A percentile compares a stretch with the other conserved stretches of the same genome.
Evolutionary conservation across 208 protist species (phyloP).

Genomic region (Wallacemonas sp.): DNA sequence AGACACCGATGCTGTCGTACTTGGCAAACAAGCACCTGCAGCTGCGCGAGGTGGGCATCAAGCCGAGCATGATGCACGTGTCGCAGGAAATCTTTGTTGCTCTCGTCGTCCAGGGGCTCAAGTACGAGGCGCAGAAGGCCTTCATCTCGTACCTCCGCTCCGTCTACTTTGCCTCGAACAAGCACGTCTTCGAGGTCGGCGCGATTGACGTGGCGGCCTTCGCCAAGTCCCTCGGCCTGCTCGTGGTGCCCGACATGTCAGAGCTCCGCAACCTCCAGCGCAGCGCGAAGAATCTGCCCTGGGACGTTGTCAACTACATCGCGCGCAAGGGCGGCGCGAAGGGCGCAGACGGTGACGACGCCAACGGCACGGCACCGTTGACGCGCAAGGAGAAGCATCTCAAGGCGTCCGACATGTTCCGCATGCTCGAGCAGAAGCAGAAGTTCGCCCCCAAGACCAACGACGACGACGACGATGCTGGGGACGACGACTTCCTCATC

Average conservation of each 20-base stretch:
- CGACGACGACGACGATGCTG: conserved; percentile 31
- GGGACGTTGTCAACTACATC: conserved; percentile 90
- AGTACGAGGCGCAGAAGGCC: conserved; percentile 98
- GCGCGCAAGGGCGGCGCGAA: conserved; percentile 17
- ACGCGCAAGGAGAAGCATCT: conserved; percentile 85
- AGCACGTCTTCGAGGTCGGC: conserved; percentile 95
- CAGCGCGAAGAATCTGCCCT: conserved; percentile 88
- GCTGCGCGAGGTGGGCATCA: conserved; percentile 83
- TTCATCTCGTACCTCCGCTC: conserved; percentile 97
- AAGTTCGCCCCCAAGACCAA: conserved; percentile 49
- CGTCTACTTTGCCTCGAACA: conserved; percentile 95
- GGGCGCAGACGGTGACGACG: conserved; percentile 10
- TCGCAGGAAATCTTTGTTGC: conserved; percentile 90
- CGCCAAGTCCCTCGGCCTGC: conserved; percentile 93
- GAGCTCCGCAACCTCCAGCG: conserved; percentile 81
- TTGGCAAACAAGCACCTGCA: conserved; percentile 82
- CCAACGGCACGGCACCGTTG: conserved; percentile 10
- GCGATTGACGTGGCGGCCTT: conserved; percentile 90
- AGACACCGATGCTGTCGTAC: conserved; percentile 93
- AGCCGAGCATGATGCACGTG: conserved; percentile 68
- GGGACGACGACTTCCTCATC: conserved; percentile 45
- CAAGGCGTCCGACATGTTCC: conserved; percentile 86
- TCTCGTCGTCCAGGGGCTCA: conserved; percentile 94
- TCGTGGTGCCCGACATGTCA: conserved; percentile 92
- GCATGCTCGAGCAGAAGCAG: conserved; percentile 80